These are phyloP conservation scores for Parastagonospora nodorum DNA, from an alignment of 2,329 filamentous ascomycete species.

Conservation along the genomic window DNA sequence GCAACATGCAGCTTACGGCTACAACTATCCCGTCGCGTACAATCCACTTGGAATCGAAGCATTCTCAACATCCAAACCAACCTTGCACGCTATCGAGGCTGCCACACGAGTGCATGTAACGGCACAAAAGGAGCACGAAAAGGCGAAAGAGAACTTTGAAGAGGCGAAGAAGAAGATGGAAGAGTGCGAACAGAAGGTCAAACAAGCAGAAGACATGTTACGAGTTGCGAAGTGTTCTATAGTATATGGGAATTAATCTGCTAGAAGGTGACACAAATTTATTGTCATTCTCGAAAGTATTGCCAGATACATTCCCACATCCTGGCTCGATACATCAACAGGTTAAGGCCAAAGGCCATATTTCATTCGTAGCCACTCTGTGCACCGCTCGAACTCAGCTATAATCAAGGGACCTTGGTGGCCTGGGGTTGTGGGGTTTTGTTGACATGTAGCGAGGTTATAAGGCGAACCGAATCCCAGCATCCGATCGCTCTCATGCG, in stretches of 20 bases:
- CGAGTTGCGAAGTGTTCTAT: slow-evolving; percentile 6
- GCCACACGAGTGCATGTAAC: slow-evolving; percentile 21
- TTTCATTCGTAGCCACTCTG: too few species aligned
- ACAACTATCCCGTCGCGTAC: not conserved
- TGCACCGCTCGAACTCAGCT: too few species aligned
- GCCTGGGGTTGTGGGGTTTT: too few species aligned
- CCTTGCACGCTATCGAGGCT: slow-evolving; percentile 10
- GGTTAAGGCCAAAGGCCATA: too few species aligned
- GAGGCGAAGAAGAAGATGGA: slow-evolving; percentile 22
- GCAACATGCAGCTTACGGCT: not conserved
- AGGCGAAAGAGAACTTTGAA: slow-evolving; percentile 17
- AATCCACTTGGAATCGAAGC: not conserved
- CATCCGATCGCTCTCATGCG: too few species aligned
- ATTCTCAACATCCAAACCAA: not conserved
- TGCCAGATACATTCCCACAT: too few species aligned
- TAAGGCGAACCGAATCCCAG: too few species aligned
- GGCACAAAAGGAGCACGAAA: slow-evolving; percentile 14
- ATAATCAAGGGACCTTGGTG: too few species aligned
- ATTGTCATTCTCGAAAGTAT: too few species aligned
- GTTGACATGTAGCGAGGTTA: too few species aligned
- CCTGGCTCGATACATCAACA: too few species aligned
- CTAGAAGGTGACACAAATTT: not conserved
- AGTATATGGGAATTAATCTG: slow-evolving; percentile 1
- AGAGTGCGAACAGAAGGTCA: slow-evolving; percentile 20
- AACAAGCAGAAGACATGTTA: slow-evolving; percentile 15